Conservation (phyloP, 805 yeast species). For the Blastobotrys parvus region DNA sequence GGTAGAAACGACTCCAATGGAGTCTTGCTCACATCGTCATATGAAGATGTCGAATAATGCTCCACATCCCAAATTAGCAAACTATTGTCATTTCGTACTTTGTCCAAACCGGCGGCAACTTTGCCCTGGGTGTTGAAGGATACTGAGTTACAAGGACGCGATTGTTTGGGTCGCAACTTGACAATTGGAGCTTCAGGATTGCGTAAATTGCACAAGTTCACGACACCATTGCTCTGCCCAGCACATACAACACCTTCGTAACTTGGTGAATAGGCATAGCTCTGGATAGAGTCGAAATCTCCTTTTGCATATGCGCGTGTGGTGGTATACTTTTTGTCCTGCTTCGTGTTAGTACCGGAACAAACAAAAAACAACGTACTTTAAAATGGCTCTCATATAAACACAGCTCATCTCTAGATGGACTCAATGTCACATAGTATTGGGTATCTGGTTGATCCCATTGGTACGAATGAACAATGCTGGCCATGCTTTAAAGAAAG, state of each 20-base stretch:
- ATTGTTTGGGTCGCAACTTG: constrained; percentile 50
- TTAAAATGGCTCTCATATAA: constrained; percentile 31
- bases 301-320: constrained; percentile 26
- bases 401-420: constrained; percentile 72
- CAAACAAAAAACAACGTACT: constrained; percentile 1
- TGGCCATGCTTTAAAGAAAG: constrained; percentile 42
- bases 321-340: constrained; percentile 17
- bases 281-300: constrained; percentile 62
- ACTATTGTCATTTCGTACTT: constrained; percentile 67
- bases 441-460: constrained; percentile 56
- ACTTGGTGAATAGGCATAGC: constrained; percentile 51
- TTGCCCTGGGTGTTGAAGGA: constrained; percentile 59
- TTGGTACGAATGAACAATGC: constrained; percentile 46
- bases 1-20: constrained; percentile 43
- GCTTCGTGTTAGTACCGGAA: background rate
- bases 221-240: constrained; percentile 65
- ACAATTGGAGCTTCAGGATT: constrained; percentile 28
- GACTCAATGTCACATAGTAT: constrained; percentile 58
- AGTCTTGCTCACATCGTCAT: constrained; percentile 1
- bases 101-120: constrained; percentile 72
- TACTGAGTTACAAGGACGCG: constrained; percentile 66
- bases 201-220: constrained; percentile 54
- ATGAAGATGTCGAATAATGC: constrained; percentile 30
- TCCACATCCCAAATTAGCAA: constrained; percentile 72
- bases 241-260: constrained; percentile 44